phyloP scores from a whole-genome alignment of 192 early-diverging fungal genomes.

The Phycomyces blakesleeanus region DNA sequence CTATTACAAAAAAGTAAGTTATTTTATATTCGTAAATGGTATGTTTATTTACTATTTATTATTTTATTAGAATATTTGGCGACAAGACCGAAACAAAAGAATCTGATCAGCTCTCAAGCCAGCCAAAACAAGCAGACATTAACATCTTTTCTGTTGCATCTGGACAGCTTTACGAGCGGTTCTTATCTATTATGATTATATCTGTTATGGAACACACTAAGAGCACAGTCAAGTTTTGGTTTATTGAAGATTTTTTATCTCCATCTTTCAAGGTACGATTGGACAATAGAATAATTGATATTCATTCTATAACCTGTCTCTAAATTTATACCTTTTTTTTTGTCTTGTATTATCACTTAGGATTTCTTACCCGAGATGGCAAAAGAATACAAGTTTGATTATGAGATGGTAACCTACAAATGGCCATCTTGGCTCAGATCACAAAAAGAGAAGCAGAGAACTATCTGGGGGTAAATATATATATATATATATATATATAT shows the following conservation, averaged over 20 bases:
- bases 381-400: conserved; percentile 82
- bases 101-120: conserved; percentile 9
- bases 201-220: conserved; percentile 86
- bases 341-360: conserved; percentile 32
- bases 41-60: conserved; percentile 10
- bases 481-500: not conserved
- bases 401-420: conserved; percentile 96
- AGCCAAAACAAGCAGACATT: conserved; percentile 57
- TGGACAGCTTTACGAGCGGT: conserved; percentile 96
- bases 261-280: conserved; percentile 83
- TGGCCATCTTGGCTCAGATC: conserved; percentile 96
- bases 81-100: conserved; percentile 6
- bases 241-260: conserved; percentile 97
- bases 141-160: conserved; percentile 98
- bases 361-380: conserved; percentile 89
- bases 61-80: conserved; percentile 19
- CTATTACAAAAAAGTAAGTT: conserved; percentile 55
- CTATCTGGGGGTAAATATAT: conserved; percentile 80
- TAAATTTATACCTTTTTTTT: conserved; percentile 5
- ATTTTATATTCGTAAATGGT: conserved; percentile 20
- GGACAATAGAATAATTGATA: not conserved
- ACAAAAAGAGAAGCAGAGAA: conserved; percentile 93
- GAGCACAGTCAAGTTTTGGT: conserved; percentile 95
- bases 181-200: conserved; percentile 95
- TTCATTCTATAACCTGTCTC: not conserved